These are phyloP conservation scores for Begonia fuchsioides DNA, from an alignment of 306 rosid genomes.

Conservation along the genomic window DNA sequence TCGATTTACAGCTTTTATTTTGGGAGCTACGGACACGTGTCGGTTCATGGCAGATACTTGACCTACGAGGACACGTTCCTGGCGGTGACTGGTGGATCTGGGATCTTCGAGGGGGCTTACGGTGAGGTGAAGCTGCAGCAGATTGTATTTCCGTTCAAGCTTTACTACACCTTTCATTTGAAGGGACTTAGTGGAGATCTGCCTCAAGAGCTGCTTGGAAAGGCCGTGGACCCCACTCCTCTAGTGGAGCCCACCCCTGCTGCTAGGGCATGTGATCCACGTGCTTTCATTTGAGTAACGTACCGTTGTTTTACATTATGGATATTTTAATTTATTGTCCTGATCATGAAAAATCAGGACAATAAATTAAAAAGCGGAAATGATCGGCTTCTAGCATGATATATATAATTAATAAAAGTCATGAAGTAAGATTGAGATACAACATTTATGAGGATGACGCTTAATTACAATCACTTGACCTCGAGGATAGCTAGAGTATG, in stretches of 20 bases:
- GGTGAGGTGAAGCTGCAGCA: constrained; percentile 57
- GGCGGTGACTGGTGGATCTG: constrained; percentile 59
- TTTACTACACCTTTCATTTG: constrained; percentile 10
- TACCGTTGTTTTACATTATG: too few species aligned
- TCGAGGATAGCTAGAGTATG: constrained; percentile 77
- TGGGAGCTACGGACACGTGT: constrained; percentile 54
- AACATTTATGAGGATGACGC: too few species aligned
- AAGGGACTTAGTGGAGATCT: constrained; percentile 10
- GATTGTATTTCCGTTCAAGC: constrained; percentile 43
- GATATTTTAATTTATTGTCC: too few species aligned
- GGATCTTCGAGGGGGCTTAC: constrained; percentile 49
- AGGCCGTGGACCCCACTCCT: constrained; percentile 11
- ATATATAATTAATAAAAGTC: too few species aligned
- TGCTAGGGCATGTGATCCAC: constrained; percentile 13
- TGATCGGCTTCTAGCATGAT: too few species aligned
- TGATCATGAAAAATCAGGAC: too few species aligned
- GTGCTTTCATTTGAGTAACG: constrained; percentile 3
- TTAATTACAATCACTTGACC: too few species aligned
- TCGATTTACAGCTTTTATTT: constrained; percentile 18
- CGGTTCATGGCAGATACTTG: constrained; percentile 47
- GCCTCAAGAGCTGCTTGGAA: constrained; percentile 11
- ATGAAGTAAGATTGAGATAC: too few species aligned
- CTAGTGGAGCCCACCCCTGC: constrained; percentile 8
- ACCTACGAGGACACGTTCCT: constrained; percentile 51
- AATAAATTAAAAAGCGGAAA: too few species aligned